These are phyloP conservation scores for Tulasnella sp. DNA, from an alignment of 768 basidiomycete species.

Conservation along the genomic window DNA sequence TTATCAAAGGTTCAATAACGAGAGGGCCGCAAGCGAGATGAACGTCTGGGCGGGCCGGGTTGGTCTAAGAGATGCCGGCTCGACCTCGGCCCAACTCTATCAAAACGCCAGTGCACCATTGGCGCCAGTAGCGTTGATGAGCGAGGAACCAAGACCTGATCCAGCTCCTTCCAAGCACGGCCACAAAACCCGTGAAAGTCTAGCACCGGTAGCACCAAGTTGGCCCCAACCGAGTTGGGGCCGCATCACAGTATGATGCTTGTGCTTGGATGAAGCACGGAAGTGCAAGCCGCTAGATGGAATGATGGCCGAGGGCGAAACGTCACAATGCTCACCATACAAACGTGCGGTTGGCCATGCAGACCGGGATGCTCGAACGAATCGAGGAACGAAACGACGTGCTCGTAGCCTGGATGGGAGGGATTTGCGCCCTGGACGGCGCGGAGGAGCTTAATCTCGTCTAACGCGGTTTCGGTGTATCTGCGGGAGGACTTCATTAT, in stretches of 20 bases:
- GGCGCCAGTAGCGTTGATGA: conserved; percentile 13
- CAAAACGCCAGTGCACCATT: background rate
- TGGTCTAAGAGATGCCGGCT: conserved; percentile 2
- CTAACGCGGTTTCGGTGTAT: conserved; percentile 93
- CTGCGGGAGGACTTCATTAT: conserved; percentile 92
- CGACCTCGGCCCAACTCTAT: conserved; percentile 15
- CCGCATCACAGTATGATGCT: background rate
- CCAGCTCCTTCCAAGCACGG: conserved; percentile 4
- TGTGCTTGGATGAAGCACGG: background rate
- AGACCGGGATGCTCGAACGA: conserved; percentile 69
- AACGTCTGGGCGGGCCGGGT: background rate
- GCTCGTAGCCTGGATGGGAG: conserved; percentile 69
- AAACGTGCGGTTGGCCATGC: conserved; percentile 24
- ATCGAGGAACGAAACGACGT: conserved; percentile 87
- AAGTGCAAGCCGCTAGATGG: background rate
- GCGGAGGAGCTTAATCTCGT: conserved; percentile 84
- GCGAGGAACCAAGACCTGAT: background rate
- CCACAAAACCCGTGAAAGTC: background rate
- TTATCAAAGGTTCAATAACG: conserved; percentile 13
- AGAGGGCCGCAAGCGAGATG: conserved; percentile 9
- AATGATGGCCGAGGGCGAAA: background rate
- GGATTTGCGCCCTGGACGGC: conserved; percentile 49
- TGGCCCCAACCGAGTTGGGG: background rate
- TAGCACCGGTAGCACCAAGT: background rate
- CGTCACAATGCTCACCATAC: conserved; percentile 22